phyloP scores from a whole-genome alignment of 345 rosid species.

The Salix caprea region DNA sequence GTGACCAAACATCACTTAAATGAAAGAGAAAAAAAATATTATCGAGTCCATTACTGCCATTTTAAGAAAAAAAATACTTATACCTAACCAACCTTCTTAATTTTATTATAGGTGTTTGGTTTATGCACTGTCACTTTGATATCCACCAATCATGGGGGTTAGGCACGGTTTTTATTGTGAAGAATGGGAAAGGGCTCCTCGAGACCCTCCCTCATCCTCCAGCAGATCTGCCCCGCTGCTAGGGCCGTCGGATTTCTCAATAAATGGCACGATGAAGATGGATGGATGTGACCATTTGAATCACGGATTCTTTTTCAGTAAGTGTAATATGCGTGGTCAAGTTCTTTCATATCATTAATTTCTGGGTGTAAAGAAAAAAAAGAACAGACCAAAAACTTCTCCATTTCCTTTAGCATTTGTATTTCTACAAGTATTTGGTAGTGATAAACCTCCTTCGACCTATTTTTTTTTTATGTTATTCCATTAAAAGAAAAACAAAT shows the following conservation, averaged over 20 bases:
- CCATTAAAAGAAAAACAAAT: no score
- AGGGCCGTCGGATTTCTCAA: conserved; percentile 11
- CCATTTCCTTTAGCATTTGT: background rate
- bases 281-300: conserved; percentile 7
- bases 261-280: background rate
- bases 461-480: no score
- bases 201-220: conserved; percentile 79
- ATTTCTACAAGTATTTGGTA: no score
- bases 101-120: conserved; percentile 68
- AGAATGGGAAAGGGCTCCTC: conserved; percentile 50
- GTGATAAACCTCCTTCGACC: no score
- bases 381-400: conserved; percentile 21
- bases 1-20: background rate
- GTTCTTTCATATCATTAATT: conserved; percentile 10
- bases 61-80: background rate
- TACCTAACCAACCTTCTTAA: background rate
- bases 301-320: conserved; percentile 31
- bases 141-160: conserved; percentile 82
- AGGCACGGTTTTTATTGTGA: conserved; percentile 63
- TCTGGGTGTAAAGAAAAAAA: conserved; percentile 20
- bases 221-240: conserved; percentile 68
- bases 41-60: background rate
- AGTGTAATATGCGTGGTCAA: conserved; percentile 15
- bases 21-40: no score
- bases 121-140: conserved; percentile 82